phyloP scores from a whole-genome alignment of 495 filamentous ascomycete species.

The Paragyromitra xinjiangensis region DNA sequence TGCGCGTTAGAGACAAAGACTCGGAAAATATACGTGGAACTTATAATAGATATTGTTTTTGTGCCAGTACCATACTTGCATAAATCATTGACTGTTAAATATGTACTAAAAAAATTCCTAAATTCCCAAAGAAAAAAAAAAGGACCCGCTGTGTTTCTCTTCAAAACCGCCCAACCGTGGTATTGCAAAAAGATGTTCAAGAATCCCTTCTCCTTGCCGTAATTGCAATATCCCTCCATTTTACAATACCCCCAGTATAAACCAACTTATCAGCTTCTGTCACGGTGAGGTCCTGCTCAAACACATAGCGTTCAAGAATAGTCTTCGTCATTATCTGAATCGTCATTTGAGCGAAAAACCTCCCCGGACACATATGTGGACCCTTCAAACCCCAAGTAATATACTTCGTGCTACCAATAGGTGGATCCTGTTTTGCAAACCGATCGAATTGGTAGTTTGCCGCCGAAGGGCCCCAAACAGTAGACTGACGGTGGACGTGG shows the following conservation, averaged over 20 bases:
- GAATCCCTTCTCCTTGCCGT: background rate
- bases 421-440: conserved; percentile 2
- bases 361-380: background rate
- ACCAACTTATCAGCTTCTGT: background rate
- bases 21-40: too few species aligned
- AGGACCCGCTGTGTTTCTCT: background rate
- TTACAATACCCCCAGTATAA: background rate
- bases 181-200: background rate
- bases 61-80: background rate
- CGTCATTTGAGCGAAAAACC: conserved; percentile 5
- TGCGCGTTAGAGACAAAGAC: too few species aligned
- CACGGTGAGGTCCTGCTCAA: background rate
- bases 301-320: background rate
- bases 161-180: background rate
- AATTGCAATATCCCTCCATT: background rate
- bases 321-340: conserved; percentile 9
- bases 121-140: background rate
- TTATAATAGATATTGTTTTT: background rate
- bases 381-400: conserved; percentile 4
- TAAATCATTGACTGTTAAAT: background rate
- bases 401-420: background rate
- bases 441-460: conserved; percentile 1
- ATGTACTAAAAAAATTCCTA: background rate
- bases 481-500: background rate
- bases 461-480: background rate